Conservation (phyloP, 345 rosid genomes). For the Noccaea bulbosa region DNA sequence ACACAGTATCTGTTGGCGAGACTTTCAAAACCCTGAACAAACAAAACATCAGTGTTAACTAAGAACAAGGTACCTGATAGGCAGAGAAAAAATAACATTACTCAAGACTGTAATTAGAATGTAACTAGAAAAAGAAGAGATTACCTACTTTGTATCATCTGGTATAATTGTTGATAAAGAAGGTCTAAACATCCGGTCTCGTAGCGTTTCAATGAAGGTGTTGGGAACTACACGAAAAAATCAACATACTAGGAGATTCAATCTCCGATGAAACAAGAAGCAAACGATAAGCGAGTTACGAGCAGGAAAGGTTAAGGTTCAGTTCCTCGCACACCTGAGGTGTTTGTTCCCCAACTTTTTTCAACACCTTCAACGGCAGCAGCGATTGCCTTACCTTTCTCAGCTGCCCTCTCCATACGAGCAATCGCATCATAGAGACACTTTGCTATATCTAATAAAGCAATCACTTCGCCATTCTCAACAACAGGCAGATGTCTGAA, state of each 20-base stretch:
- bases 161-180: slow-evolving; percentile 81
- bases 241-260: slow-evolving; percentile 13
- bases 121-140: slow-evolving; percentile 48
- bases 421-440: slow-evolving; percentile 98
- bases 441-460: slow-evolving; percentile 94
- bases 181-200: slow-evolving; percentile 94
- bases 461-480: slow-evolving; percentile 98
- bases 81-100: neutral
- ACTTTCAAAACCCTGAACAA: slow-evolving; percentile 81
- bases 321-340: slow-evolving; percentile 62
- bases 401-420: slow-evolving; percentile 99
- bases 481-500: slow-evolving; percentile 99
- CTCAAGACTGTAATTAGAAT: slow-evolving; percentile 7
- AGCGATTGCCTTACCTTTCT: slow-evolving; percentile 98
- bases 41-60: slow-evolving; percentile 37
- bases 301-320: neutral
- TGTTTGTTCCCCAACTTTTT: slow-evolving; percentile 83
- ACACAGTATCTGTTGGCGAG: slow-evolving; percentile 79
- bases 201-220: slow-evolving; percentile 85
- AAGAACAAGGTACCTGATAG: neutral
- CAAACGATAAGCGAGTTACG: neutral
- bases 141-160: slow-evolving; percentile 98
- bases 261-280: neutral
- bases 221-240: slow-evolving; percentile 64
- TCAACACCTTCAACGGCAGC: slow-evolving; percentile 99